Percentiles rank a stretch among this genome's conserved stretches.
Conservation (phyloP, 495 filamentous ascomycete species). For the Letharia lupina region DNA sequence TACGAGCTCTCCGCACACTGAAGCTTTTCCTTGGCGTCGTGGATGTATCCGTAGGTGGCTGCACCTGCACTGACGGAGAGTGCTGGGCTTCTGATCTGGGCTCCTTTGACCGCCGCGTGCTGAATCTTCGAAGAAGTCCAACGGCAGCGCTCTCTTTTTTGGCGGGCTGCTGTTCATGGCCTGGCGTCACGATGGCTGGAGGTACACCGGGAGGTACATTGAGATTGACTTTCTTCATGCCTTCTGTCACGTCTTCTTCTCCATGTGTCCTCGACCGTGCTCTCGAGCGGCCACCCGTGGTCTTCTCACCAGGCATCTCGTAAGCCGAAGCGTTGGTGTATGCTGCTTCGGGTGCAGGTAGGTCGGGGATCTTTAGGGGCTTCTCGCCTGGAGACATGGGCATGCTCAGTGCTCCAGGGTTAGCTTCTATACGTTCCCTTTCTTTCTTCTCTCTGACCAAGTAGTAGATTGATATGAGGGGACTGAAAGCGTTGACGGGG, state of each 20-base stretch:
- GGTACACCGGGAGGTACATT: conserved; percentile 43
- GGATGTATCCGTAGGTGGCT: conserved; percentile 58
- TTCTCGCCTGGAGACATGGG: conserved; percentile 50
- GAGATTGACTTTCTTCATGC: conserved; percentile 63
- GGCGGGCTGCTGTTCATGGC: conserved; percentile 48
- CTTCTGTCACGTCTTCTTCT: conserved; percentile 80
- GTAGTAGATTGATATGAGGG: conserved; percentile 89
- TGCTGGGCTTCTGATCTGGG: conserved; percentile 52
- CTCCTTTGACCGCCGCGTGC: conserved; percentile 66
- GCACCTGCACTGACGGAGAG: conserved; percentile 61
- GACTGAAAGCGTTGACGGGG: conserved; percentile 88
- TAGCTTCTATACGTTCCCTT: conserved; percentile 60
- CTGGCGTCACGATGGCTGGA: conserved; percentile 45
- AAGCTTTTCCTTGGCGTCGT: conserved; percentile 66
- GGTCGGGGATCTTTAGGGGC: conserved; percentile 59
- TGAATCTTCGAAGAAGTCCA: conserved; percentile 82
- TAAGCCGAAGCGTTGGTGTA: conserved; percentile 79
- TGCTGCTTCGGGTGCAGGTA: conserved; percentile 75
- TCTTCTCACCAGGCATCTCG: conserved; percentile 73
- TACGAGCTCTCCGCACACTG: conserved; percentile 64
- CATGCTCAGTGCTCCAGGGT: conserved; percentile 50
- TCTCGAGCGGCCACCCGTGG: conserved; percentile 67
- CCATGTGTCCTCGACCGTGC: conserved; percentile 89
- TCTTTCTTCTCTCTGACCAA: conserved; percentile 92
- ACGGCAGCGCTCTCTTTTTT: conserved; percentile 85